A percentile compares a stretch with the other conserved stretches of the same genome.
These are phyloP conservation scores for Aschersonia sp. DNA, from an alignment of 2,329 filamentous ascomycete species.

Conservation along the genomic window DNA sequence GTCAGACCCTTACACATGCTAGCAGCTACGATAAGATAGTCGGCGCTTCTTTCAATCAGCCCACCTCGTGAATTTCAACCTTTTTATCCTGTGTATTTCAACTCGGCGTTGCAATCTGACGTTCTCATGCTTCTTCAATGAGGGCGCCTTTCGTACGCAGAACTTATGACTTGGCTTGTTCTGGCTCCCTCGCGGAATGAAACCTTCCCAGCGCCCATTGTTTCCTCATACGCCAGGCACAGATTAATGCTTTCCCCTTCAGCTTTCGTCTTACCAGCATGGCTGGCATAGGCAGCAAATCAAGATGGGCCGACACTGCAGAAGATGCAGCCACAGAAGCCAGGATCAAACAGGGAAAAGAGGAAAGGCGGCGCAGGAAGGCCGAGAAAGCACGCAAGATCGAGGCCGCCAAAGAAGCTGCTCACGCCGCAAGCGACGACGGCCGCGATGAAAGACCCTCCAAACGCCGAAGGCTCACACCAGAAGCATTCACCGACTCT, in stretches of 20 bases:
- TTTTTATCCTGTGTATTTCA: too few relatives aligned
- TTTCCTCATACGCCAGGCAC: neutral
- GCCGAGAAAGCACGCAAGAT: slow-evolving; percentile 63
- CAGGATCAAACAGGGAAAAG: slow-evolving; percentile 65
- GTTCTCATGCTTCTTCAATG: neutral
- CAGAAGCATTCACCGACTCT: slow-evolving; percentile 17
- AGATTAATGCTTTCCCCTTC: neutral
- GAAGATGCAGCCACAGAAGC: slow-evolving; percentile 65
- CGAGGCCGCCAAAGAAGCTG: slow-evolving; percentile 22
- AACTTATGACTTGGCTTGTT: neutral
- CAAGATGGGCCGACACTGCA: slow-evolving; percentile 77
- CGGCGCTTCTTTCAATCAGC: too few relatives aligned
- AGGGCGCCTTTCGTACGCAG: neutral
- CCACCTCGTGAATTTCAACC: too few relatives aligned
- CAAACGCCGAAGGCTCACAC: slow-evolving; percentile 47
- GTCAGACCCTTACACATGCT: too few relatives aligned
- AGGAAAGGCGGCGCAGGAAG: slow-evolving; percentile 75
- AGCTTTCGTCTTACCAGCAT: slow-evolving; percentile 20
- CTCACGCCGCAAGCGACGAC: slow-evolving; percentile 8
- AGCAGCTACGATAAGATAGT: too few relatives aligned
- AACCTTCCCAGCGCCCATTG: too few relatives aligned
- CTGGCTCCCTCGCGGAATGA: too few relatives aligned
- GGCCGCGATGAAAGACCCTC: slow-evolving; percentile 29
- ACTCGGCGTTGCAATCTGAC: neutral
- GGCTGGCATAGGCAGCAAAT: slow-evolving; percentile 47